phyloP scores from a whole-genome alignment of 1,284 basidiomycete species.

The Sanghuangporus baumii region DNA sequence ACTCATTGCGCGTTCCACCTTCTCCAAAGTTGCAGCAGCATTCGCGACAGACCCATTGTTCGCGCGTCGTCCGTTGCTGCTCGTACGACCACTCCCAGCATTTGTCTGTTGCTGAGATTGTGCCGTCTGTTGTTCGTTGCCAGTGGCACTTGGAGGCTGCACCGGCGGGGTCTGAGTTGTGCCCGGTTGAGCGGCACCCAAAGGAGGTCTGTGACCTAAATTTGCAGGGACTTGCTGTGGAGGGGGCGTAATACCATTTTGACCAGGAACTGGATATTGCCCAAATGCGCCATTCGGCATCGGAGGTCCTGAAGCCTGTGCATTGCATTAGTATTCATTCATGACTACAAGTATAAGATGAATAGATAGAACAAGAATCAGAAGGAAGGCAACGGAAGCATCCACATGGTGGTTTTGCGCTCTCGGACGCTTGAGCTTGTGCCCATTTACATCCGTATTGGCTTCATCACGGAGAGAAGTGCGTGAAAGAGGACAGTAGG shows the following conservation, averaged over 20 bases:
- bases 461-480: constrained; percentile 34
- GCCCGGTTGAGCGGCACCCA: constrained; percentile 21
- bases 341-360: neutral
- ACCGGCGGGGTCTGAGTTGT: constrained; percentile 22
- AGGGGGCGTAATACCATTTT: constrained; percentile 7
- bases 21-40: constrained; percentile 70
- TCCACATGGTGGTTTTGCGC: constrained; percentile 49
- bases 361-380: constrained; percentile 26
- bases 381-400: constrained; percentile 58
- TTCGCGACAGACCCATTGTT: constrained; percentile 50
- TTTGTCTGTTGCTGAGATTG: constrained; percentile 17
- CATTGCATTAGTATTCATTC: constrained; percentile 1
- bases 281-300: constrained; percentile 18
- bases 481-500: constrained; percentile 14
- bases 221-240: constrained; percentile 22
- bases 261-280: constrained; percentile 7
- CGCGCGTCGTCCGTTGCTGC: constrained; percentile 9
- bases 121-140: constrained; percentile 20
- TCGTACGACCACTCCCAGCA: constrained; percentile 12
- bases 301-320: constrained; percentile 31
- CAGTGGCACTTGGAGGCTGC: constrained; percentile 18
- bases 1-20: constrained; percentile 72
- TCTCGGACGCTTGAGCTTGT: constrained; percentile 40
- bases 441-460: constrained; percentile 47
- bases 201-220: constrained; percentile 19